phyloP scores from a whole-genome alignment of 1,139 yeast species.

The Suhomyces bokatorum region DNA sequence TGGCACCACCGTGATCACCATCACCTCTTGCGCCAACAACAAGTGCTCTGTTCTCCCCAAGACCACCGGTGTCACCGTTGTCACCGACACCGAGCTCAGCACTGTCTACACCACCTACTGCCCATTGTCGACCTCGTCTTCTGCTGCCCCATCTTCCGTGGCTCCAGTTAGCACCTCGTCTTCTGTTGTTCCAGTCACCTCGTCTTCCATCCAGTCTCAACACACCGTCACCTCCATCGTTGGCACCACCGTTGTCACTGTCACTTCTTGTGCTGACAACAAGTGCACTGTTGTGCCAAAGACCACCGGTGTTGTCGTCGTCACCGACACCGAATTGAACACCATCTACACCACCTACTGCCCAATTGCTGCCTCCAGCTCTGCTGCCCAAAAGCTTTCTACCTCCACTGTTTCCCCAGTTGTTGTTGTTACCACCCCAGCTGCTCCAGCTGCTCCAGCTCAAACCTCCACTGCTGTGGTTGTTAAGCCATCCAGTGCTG shows the following conservation, averaged over 20 bases:
- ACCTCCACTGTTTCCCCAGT: no score
- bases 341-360: constrained; percentile 33
- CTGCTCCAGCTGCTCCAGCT: not conserved
- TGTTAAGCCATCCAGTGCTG: no score
- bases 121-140: constrained; percentile 22
- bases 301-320: constrained; percentile 14
- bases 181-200: constrained; percentile 1
- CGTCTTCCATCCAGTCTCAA: not conserved
- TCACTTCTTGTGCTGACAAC: constrained; percentile 25
- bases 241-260: constrained; percentile 23
- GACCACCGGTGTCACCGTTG: constrained; percentile 14
- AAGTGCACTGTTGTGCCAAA: constrained; percentile 24
- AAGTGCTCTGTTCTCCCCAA: constrained; percentile 24
- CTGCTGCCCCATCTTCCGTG: constrained; percentile 4
- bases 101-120: constrained; percentile 33
- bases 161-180: constrained; percentile 3
- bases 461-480: no score
- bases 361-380: constrained; percentile 18
- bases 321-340: constrained; percentile 9
- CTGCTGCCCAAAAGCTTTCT: no score
- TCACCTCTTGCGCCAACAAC: constrained; percentile 25
- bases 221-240: not conserved
- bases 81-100: constrained; percentile 8
- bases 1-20: constrained; percentile 24
- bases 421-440: no score